Conservation (phyloP, 257 asterid species). For the Solanum tarapatanum region DNA sequence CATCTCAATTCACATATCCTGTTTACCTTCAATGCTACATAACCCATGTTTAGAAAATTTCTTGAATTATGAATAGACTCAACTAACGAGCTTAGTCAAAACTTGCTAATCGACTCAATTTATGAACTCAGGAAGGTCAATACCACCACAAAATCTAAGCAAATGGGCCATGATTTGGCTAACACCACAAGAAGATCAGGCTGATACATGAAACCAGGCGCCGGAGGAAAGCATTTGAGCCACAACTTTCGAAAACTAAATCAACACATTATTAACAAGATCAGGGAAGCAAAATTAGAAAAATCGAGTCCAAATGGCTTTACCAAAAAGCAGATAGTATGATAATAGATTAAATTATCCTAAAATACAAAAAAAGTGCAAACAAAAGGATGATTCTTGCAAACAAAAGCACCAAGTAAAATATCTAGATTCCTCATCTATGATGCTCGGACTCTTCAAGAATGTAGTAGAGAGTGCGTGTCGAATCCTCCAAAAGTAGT, state of each 20-base stretch:
- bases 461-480: too few relatives aligned
- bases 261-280: background rate
- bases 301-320: background rate
- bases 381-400: background rate
- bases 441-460: too few relatives aligned
- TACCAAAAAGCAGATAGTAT: background rate
- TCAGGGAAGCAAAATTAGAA: background rate
- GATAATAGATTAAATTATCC: background rate
- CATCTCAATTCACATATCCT: background rate
- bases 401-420: background rate
- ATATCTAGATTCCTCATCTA: background rate
- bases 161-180: background rate
- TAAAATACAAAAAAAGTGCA: background rate
- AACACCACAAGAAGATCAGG: background rate
- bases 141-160: background rate
- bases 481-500: too few relatives aligned
- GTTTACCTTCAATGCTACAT: background rate
- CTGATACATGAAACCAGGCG: background rate
- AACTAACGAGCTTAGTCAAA: background rate
- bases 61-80: background rate
- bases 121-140: background rate
- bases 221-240: background rate
- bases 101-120: background rate
- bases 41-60: background rate
- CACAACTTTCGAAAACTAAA: background rate